Percentiles rank a stretch among this genome's conserved stretches.
Conservation (phyloP, 1,139 yeast genomes). For the Eremothecium gossypii region DNA sequence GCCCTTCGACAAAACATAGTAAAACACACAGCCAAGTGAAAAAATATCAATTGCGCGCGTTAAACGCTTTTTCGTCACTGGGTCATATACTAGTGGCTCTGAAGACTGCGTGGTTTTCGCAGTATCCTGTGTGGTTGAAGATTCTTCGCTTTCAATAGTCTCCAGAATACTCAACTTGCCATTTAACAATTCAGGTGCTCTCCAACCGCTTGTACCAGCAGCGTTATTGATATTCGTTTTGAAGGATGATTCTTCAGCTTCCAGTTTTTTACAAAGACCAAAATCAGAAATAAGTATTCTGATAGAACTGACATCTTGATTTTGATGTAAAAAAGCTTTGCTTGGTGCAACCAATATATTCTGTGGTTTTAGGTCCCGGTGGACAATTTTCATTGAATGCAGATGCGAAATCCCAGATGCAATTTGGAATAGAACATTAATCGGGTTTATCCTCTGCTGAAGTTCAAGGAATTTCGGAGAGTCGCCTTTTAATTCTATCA, state of each 20-base stretch:
- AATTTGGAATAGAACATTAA: conserved; percentile 61
- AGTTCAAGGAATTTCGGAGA: conserved; percentile 31
- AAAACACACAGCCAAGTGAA: conserved; percentile 90
- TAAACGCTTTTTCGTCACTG: conserved; percentile 46
- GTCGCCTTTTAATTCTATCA: conserved; percentile 47
- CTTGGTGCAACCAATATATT: conserved; percentile 81
- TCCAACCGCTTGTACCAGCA: conserved; percentile 97
- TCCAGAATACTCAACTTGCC: conserved; percentile 25
- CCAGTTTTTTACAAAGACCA: conserved; percentile 88
- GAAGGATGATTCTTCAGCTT: conserved; percentile 86
- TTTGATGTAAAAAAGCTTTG: conserved; percentile 29
- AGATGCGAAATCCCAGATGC: conserved; percentile 80
- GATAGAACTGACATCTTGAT: conserved; percentile 27
- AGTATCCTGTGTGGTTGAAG: conserved; percentile 26
- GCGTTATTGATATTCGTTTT: conserved; percentile 86
- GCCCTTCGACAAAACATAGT: conserved; percentile 75
- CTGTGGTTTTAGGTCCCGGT: conserved; percentile 93
- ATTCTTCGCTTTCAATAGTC: conserved; percentile 3
- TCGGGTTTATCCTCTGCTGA: conserved; percentile 35
- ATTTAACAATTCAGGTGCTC: conserved; percentile 83
- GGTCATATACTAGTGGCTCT: conserved; percentile 33
- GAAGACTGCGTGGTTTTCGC: conserved; percentile 35
- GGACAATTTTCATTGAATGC: conserved; percentile 87
- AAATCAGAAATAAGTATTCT: conserved; percentile 86
- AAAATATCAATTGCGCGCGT: conserved; percentile 92